Base-by-base conservation (phyloP, 768 basidiomycete genomes). In the Cubamyces lactineus region DNA sequence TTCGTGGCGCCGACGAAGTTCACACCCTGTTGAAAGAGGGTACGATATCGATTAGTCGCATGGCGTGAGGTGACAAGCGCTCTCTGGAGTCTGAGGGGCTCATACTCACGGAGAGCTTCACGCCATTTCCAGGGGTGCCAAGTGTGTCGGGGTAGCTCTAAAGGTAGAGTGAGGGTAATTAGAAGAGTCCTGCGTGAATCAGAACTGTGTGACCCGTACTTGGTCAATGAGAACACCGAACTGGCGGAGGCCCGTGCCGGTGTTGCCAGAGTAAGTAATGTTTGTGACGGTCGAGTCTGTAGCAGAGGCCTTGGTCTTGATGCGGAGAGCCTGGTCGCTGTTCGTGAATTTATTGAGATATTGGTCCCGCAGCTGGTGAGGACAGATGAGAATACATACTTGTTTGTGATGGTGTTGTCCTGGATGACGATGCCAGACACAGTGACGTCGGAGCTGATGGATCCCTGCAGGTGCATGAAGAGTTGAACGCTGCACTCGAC, bases 201-300 rank as follows among this genome's bases (percentile, higher is more conserved):
- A 40, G 45, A 13, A n/a, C 38, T 5, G n/a, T 23, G 23, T 19
- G 19, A 7, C 1, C 17, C 73, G 21, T 57, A 79, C 82, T 72
- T 86, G 84, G 68, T 86, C 83, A 39, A 89, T 86, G 62, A 89
- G 53, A 0, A 89, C 72, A 34, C 87, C 88, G 59, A 81, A 88
- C 30, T 69, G 19, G 0, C 73, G 75, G 9, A 81, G 75, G 11
- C 82, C 81, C 9, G 71, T 80, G 2, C 80, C 84, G 15, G 77
- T 82, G 70, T 89, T 88, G 39, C 77, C 82, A 1, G 74, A 76
- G 70, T 82, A 86, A 4, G 79, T 82, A 55, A 86, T 72, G 62
- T 80, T 79, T 2, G 76, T 67, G 5, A 88, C 84, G 8, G 70
- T 75, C 53, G 82, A 80, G 45, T 75, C 76, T 6, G 77, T 79